Base-by-base conservation (phyloP, 345 rosid species). In the Sisymbrium altissimum region DNA sequence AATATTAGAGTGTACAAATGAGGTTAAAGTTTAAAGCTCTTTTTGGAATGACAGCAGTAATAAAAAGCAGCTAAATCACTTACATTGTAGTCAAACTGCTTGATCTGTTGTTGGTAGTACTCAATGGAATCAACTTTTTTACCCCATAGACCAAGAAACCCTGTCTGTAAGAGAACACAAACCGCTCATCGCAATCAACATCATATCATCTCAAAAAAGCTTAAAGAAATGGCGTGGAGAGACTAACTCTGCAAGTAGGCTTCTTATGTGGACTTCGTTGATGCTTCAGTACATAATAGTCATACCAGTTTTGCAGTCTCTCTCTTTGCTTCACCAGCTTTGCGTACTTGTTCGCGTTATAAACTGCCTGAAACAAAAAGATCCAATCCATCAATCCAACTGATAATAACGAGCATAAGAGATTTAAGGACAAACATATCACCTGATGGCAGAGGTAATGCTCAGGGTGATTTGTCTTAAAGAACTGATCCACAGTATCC, bases 381-480 rank as follows among this genome's bases (percentile, higher is more conserved):
- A 68, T 32, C 57, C 48, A 6, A 21, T 30, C 39, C 67, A 56
- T 70, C 43, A 54, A 58, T 36, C 40, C 56, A 66, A 76, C 32
- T 64, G 46, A 44, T 44, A 6, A 50, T 18, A 12, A 36, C 4
- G 1, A 21, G 45, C 27, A 11, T 25, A 41, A 40, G 30, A 2
- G 44, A 50, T 52, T 46, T 48, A 2, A 40, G 40, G 12, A 18
- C 21, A 71, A 61, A 30, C 38, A 54, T 29, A 56, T 13, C 59
- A 92, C 99, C 86, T 92, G 97, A 56, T 95, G 97, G 83, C 88
- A 85, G 39, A 92, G 98, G 78, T 92, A 95, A 66, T 88, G 89
- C 72, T 85, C 87, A 25, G 96, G 94, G 76, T 92, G 99, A 81
- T 90, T 95, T 32, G 77, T 88, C 74, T 76, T 84, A 60, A 95